Conservation (phyloP, 2,329 filamentous ascomycete species). For the Penicillium sp. region DNA sequence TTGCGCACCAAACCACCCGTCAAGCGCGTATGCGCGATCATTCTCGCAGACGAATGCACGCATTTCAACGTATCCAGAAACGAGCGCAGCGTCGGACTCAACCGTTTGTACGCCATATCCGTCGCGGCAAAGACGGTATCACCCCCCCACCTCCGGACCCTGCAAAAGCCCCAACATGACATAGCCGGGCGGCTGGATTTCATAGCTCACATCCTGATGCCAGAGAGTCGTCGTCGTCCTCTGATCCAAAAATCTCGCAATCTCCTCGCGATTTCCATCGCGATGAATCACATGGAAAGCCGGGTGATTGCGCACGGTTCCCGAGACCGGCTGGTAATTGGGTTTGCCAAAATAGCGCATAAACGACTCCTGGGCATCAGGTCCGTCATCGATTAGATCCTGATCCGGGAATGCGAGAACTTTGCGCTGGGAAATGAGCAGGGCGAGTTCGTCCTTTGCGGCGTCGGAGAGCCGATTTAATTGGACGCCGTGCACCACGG, state of each 20-base stretch:
- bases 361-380: conserved; percentile 48
- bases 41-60: conserved; percentile 49
- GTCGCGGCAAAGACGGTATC: conserved; percentile 54
- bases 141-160: conserved; percentile 54
- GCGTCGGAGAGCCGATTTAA: conserved; percentile 52
- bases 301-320: conserved; percentile 46
- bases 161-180: conserved; percentile 54
- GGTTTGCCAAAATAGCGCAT: conserved; percentile 52
- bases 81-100: conserved; percentile 56
- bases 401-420: conserved; percentile 58
- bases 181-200: conserved; percentile 53
- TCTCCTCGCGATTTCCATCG: conserved; percentile 50
- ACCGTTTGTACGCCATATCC: conserved; percentile 50
- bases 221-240: conserved; percentile 53
- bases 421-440: conserved; percentile 70
- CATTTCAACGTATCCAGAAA: conserved; percentile 41
- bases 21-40: conserved; percentile 48
- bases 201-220: conserved; percentile 56
- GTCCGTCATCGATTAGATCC: conserved; percentile 52
- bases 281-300: conserved; percentile 54
- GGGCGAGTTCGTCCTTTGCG: conserved; percentile 57
- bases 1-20: conserved; percentile 51
- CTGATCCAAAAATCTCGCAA: conserved; percentile 48
- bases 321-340: conserved; percentile 52
- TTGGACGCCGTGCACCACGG: conserved; percentile 50